Conservation (phyloP, 2,329 filamentous ascomycete genomes). For the Colletotrichum euphorbiae region DNA sequence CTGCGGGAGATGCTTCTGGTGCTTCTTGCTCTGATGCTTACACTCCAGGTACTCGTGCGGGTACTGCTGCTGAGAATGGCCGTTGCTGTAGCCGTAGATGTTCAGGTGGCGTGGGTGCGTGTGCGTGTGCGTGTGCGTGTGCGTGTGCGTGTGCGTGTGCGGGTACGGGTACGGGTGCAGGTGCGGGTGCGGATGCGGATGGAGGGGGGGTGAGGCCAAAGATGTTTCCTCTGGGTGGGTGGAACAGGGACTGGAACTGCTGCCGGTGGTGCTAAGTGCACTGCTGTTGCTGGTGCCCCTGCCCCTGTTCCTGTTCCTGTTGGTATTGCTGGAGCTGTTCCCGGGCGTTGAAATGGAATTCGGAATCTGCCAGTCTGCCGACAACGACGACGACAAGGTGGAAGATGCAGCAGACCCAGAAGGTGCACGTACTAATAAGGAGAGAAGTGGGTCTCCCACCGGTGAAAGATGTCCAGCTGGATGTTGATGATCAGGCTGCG, state of each 20-base stretch:
- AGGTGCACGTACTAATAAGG: conserved; percentile 6
- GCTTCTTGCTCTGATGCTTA: background rate
- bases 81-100: background rate
- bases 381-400: background rate
- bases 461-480: background rate
- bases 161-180: conserved; percentile 16
- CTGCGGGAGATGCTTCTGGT: conserved; percentile 5
- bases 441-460: conserved; percentile 7
- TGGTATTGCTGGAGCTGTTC: background rate
- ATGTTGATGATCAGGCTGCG: background rate
- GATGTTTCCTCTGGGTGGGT: conserved; percentile 22
- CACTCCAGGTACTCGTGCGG: background rate
- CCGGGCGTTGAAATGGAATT: conserved; percentile 23
- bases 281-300: too few species aligned
- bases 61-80: background rate
- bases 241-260: background rate
- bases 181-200: conserved; percentile 29
- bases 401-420: background rate
- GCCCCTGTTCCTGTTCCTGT: too few species aligned
- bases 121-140: conserved; percentile 19
- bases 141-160: conserved; percentile 24
- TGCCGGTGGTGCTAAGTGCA: background rate
- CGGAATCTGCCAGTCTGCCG: conserved; percentile 19
- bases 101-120: background rate
- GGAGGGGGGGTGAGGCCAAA: conserved; percentile 21